Evolutionary conservation across 2,329 filamentous ascomycete genomes (phyloP), one percentile per base, ranked within the genome.

Genomic region (Stachybotrys chartarum): DNA sequence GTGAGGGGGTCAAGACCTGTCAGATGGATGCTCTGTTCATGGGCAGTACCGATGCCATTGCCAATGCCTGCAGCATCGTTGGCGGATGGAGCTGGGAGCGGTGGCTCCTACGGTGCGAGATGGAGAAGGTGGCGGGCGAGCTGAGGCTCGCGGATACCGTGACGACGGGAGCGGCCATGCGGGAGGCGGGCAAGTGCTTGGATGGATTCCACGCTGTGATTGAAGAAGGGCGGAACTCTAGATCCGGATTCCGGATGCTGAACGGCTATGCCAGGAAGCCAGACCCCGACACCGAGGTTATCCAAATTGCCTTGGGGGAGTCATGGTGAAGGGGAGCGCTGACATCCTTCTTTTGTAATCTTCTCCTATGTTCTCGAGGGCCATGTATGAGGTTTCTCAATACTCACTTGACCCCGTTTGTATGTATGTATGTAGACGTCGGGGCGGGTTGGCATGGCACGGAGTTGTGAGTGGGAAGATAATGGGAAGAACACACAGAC

Each of bases 61-160:
- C 90, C 1, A 85, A 82, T 63, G 78, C 96, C 60, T 88, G 89
- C 12, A 92, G 92, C 18, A 75, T 97, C 46, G 84, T 93, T 1
- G 94, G 91, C 5, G 86, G 88, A 30, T 94, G 91, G 86, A 86
- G 86, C 69, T 99, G 92, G 93, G 94, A 99, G 80, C 88, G 90
- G 69, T 99, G 94, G 94, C 82, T 97, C 70, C 75, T 97, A 61
- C 90, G 91, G 66, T 81, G 93, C 64, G 89, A 94, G 74, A 82
- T 87, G 74, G 92, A 97, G 76, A 94, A 82, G 70, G 78, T 78
- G 5, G 77, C 90, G 66, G 88, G 89, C 30, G 86, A 90, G 67
- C 70, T 80, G 58, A 71, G 81, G 11, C 75, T 84, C 30, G 73
- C 72, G 5, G 79, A 83, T 62, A 82, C 73, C 5, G 78, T 79